These are phyloP conservation scores for Talaromyces marneffei DNA, from an alignment of 2,329 filamentous ascomycete species.

Conservation along the genomic window DNA sequence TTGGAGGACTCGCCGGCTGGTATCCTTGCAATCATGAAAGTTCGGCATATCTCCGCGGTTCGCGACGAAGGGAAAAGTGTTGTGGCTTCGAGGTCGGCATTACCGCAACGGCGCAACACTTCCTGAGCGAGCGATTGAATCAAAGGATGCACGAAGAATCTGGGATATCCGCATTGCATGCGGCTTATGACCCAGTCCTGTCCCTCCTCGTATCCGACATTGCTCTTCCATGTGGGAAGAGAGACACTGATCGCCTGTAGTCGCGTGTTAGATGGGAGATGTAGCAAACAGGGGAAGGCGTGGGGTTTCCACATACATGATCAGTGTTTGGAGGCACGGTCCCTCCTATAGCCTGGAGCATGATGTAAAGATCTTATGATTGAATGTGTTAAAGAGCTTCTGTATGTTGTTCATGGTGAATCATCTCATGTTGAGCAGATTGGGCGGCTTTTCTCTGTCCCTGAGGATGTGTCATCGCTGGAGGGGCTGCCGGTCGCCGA, in stretches of 20 bases:
- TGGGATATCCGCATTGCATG: slow-evolving; percentile 87
- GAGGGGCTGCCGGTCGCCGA: slow-evolving; percentile 9
- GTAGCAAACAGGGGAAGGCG: not conserved
- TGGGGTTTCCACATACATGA: slow-evolving; percentile 54
- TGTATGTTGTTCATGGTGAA: not conserved
- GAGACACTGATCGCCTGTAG: slow-evolving; percentile 88
- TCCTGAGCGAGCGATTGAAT: slow-evolving; percentile 68
- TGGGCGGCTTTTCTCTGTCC: not conserved
- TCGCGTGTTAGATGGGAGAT: slow-evolving; percentile 1
- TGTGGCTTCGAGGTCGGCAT: slow-evolving; percentile 55
- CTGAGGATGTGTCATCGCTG: not conserved
- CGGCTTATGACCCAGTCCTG: slow-evolving; percentile 76
- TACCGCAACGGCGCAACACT: slow-evolving; percentile 56
- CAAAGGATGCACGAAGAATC: slow-evolving; percentile 85
- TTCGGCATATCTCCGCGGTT: slow-evolving; percentile 65
- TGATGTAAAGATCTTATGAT: slow-evolving; percentile 17
- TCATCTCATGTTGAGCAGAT: not conserved
- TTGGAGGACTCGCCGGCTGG: slow-evolving; percentile 38
- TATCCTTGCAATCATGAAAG: slow-evolving; percentile 58
- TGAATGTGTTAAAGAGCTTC: not conserved
- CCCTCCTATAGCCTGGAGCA: slow-evolving; percentile 53
- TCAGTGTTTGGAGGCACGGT: slow-evolving; percentile 72
- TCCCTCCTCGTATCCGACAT: slow-evolving; percentile 90
- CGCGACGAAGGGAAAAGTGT: slow-evolving; percentile 74
- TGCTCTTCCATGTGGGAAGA: slow-evolving; percentile 84